Conservation (phyloP, 768 basidiomycete species). For the Termitomyces sp. region DNA sequence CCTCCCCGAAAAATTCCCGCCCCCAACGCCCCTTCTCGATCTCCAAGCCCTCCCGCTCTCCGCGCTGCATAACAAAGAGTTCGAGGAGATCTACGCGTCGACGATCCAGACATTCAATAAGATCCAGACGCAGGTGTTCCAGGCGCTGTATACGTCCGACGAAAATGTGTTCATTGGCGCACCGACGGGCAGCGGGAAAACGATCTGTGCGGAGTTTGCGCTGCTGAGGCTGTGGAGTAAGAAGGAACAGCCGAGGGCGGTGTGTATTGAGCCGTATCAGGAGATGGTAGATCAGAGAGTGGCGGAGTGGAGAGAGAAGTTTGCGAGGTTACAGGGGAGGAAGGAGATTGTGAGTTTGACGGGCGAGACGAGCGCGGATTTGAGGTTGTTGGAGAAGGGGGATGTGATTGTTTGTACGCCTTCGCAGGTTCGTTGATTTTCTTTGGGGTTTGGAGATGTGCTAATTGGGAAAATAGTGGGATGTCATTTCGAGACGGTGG, state of each 20-base stretch:
- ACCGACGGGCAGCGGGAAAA: conserved; percentile 96
- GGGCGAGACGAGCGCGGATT: conserved; percentile 90
- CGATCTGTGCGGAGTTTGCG: conserved; percentile 96
- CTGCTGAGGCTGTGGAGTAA: conserved; percentile 94
- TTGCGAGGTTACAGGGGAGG: conserved; percentile 77
- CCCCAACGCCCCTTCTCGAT: conserved; percentile 88
- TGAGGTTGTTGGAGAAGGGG: conserved; percentile 84
- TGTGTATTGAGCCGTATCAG: conserved; percentile 95
- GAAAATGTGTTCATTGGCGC: conserved; percentile 98
- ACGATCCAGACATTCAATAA: conserved; percentile 92
- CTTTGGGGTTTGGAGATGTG: neutral
- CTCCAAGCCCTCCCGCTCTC: conserved; percentile 87
- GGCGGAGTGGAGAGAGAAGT: conserved; percentile 86
- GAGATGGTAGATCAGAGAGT: conserved; percentile 96
- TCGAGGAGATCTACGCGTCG: conserved; percentile 79
- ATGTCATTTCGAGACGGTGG: conserved; percentile 92
- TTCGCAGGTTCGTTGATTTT: conserved; percentile 57
- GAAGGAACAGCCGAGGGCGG: conserved; percentile 74
- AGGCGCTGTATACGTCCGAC: conserved; percentile 92
- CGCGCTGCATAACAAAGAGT: conserved; percentile 92
- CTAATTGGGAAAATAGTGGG: conserved; percentile 62
- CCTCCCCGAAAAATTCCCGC: conserved; percentile 94
- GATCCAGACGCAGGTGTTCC: conserved; percentile 99
- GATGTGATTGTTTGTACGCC: conserved; percentile 96
- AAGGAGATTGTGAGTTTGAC: conserved; percentile 94